phyloP scores from a whole-genome alignment of 2,329 filamentous ascomycete species.

The Calonectria leucothoes region DNA sequence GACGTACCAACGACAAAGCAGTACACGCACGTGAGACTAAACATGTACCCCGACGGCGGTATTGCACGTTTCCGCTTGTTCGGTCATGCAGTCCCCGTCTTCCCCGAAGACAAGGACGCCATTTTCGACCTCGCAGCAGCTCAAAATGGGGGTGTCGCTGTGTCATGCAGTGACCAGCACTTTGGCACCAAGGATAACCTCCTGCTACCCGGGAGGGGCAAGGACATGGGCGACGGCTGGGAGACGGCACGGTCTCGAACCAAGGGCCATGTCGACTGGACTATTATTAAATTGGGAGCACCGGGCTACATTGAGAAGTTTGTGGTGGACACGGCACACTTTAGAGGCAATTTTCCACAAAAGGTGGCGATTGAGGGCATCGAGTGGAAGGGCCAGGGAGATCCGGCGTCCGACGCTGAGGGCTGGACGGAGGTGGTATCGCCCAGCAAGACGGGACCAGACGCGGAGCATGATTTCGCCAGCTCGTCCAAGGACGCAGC shows the following conservation, averaged over 20 bases:
- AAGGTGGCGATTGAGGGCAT: constrained; percentile 76
- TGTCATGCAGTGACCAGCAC: constrained; percentile 84
- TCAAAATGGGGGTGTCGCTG: constrained; percentile 81
- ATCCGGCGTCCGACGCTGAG: constrained; percentile 66
- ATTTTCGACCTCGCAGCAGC: constrained; percentile 82
- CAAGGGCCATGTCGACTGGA: constrained; percentile 82
- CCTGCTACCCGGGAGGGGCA: constrained; percentile 80
- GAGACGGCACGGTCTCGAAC: constrained; percentile 82
- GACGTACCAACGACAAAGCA: constrained; percentile 68
- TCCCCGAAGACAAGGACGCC: constrained; percentile 72
- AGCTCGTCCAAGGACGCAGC: constrained; percentile 65
- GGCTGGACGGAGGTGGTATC: constrained; percentile 75
- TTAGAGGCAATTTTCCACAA: constrained; percentile 86
- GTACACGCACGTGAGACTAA: constrained; percentile 83
- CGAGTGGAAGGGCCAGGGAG: constrained; percentile 63
- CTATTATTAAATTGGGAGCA: constrained; percentile 79
- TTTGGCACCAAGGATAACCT: constrained; percentile 86
- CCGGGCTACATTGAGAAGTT: constrained; percentile 73
- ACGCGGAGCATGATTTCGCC: constrained; percentile 77
- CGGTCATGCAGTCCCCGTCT: constrained; percentile 80
- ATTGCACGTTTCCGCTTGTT: constrained; percentile 85
- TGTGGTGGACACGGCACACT: constrained; percentile 84
- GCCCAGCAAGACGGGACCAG: constrained; percentile 77
- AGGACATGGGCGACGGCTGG: constrained; percentile 92
- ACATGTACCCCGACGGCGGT: constrained; percentile 89